Evolutionary conservation across 805 yeast genomes (phyloP), one percentile per base, ranked within the genome.

Genomic region (Monosporozyma solicola): DNA sequence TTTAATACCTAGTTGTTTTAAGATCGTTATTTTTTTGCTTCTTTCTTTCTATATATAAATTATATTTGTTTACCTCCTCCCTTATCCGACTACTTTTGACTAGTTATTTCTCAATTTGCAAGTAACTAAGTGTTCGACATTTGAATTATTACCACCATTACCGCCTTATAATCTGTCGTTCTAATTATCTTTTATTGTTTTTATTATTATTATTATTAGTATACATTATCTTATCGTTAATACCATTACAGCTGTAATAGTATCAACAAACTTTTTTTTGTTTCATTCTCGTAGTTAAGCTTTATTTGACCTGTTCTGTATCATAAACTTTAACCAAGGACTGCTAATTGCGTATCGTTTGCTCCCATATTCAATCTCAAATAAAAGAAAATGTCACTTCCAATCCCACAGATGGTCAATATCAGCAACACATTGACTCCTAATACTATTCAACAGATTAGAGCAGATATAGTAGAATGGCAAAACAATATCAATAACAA

Each of bases 371-470:
- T 6, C 29, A 13, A 39, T 10, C 16, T 41, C 39, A 52, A 27
- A 20, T 20, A 20, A 20, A 20, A 20, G 20, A 55, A 15, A 43
- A 57, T 60, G 63, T 57, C 65, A 22, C 50, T 56, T 41, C 63
- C 63, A 15, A 61, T 66, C 37, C 71, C 70, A 27, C 68, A 66
- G 54, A 49, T 58, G 51, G 67, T 67, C 46, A 61, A 67, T 52
- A 65, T 67, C 16, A 56, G 65, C 41, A 66, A 67, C 53, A 65
- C 69, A 7, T 58, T 67, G 52, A 64, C 61, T 47, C 61, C 69
- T 13, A 49, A 58, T 16, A 55, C 60, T 13, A 59, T 67, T 16
- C 64, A 65, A 48, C 60, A 62, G 53, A 64, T 67, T 27, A 61
- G 68, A 11, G 41, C 57, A 13, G 68, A 65, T 51, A 58, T 65